Evolutionary conservation across 176 grass and related monocot genomes (phyloP).

Genomic region (Oryza officinalis): DNA sequence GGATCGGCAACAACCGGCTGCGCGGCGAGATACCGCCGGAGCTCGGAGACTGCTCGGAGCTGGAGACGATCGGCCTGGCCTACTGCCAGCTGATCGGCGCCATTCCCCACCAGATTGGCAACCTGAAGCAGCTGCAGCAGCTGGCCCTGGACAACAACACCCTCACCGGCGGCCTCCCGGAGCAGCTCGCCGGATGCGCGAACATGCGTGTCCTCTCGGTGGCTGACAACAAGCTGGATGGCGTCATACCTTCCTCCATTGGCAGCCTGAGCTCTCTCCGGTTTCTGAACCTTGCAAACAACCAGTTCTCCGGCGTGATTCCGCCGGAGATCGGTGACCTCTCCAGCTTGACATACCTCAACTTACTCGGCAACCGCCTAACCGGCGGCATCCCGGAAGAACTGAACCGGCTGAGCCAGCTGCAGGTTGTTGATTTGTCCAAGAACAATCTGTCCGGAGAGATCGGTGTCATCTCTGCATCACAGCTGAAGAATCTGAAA

Average conservation of each 20-base stretch:
- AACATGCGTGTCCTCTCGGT: slow-evolving; percentile 52
- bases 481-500: slow-evolving; percentile 55
- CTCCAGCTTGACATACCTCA: slow-evolving; percentile 64
- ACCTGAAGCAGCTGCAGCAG: slow-evolving; percentile 54
- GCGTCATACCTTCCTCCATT: slow-evolving; percentile 60
- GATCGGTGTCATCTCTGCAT: slow-evolving; percentile 52
- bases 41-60: slow-evolving; percentile 58
- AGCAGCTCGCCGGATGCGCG: slow-evolving; percentile 52
- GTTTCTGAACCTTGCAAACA: slow-evolving; percentile 70
- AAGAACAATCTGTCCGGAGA: slow-evolving; percentile 70
- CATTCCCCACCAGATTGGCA: slow-evolving; percentile 65
- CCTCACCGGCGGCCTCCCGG: slow-evolving; percentile 61
- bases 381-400: slow-evolving; percentile 57
- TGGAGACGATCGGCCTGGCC: slow-evolving; percentile 71
- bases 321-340: slow-evolving; percentile 55
- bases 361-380: slow-evolving; percentile 79
- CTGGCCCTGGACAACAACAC: slow-evolving; percentile 69
- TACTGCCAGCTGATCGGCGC: slow-evolving; percentile 63
- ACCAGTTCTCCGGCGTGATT: slow-evolving; percentile 54
- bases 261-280: slow-evolving; percentile 55
- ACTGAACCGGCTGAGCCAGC: slow-evolving; percentile 63
- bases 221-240: slow-evolving; percentile 55
- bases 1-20: slow-evolving; percentile 80
- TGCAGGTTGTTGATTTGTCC: slow-evolving; percentile 75
- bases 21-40: slow-evolving; percentile 72